phyloP scores from a whole-genome alignment of 306 rosid species.

The Trifolium dubium region DNA sequence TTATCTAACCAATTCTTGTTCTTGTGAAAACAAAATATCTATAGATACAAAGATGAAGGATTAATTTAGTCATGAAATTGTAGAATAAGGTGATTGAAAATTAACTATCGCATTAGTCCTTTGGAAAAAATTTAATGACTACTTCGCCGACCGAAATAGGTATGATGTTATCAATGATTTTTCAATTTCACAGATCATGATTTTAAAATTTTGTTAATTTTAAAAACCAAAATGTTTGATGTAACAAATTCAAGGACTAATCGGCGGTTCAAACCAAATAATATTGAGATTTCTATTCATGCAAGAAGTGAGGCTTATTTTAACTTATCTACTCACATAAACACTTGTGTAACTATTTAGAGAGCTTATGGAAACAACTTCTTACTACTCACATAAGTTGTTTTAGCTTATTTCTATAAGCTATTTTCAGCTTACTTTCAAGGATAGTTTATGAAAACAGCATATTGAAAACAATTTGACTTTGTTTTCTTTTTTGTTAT shows the following conservation, averaged over 20 bases:
- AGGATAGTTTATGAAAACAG: neutral
- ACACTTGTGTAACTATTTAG: too few species aligned
- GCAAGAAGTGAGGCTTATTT: too few species aligned
- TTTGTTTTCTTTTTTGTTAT: neutral
- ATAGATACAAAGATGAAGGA: neutral
- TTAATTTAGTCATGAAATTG: neutral
- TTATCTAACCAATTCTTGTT: neutral
- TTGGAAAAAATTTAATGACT: too few species aligned
- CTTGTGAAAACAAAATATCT: neutral
- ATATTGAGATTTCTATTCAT: too few species aligned
- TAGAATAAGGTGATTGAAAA: neutral
- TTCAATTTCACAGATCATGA: neutral
- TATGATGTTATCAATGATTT: neutral
- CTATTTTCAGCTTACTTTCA: too few species aligned
- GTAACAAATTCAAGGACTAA: neutral
- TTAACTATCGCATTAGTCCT: neutral
- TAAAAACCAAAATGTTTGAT: neutral
- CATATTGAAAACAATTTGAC: neutral
- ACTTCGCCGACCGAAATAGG: too few species aligned
- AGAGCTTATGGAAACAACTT: neutral
- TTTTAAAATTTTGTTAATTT: neutral
- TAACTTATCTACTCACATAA: too few species aligned
- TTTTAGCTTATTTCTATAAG: too few species aligned
- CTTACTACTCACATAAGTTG: neutral
- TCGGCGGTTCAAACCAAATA: too few species aligned